These are phyloP conservation scores for Daldinia caldariorum DNA, from an alignment of 495 filamentous ascomycete species.

Conservation along the genomic window DNA sequence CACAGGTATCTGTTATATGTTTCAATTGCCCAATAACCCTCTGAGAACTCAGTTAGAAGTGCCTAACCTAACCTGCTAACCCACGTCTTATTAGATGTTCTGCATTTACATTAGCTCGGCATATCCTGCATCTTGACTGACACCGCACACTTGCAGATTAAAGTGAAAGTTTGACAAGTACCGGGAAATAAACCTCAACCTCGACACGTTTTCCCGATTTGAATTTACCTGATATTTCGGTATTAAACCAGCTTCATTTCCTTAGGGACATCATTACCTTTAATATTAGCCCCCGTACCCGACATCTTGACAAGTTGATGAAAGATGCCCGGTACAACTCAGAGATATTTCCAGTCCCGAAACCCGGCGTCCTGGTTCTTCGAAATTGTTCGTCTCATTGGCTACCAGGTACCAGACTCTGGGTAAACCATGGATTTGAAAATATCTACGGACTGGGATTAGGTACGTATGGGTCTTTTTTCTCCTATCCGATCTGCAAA, in stretches of 20 bases:
- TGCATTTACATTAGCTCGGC: not conserved
- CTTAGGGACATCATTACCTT: too few species aligned
- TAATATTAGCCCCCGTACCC: too few species aligned
- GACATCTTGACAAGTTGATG: too few species aligned
- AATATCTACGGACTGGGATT: not conserved
- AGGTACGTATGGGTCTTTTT: not conserved
- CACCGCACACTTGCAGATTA: not conserved
- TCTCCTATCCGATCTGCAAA: not conserved
- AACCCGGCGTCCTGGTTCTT: not conserved
- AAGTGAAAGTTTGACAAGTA: not conserved
- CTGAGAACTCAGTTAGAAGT: not conserved
- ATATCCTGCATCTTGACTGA: not conserved
- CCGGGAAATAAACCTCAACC: not conserved
- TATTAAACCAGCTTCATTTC: too few species aligned
- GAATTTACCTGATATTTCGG: too few species aligned
- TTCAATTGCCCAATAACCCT: constrained; percentile 2
- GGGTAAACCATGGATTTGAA: not conserved
- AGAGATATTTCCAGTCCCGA: not conserved
- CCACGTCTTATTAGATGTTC: constrained; percentile 7
- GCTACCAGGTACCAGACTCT: not conserved
- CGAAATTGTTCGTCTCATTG: not conserved
- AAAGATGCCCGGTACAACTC: too few species aligned
- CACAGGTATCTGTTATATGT: constrained; percentile 9
- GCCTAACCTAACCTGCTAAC: not conserved
- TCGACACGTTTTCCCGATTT: not conserved